Evolutionary conservation across 805 yeast species (phyloP).

Genomic region (Maudiozyma saulgeensis): DNA sequence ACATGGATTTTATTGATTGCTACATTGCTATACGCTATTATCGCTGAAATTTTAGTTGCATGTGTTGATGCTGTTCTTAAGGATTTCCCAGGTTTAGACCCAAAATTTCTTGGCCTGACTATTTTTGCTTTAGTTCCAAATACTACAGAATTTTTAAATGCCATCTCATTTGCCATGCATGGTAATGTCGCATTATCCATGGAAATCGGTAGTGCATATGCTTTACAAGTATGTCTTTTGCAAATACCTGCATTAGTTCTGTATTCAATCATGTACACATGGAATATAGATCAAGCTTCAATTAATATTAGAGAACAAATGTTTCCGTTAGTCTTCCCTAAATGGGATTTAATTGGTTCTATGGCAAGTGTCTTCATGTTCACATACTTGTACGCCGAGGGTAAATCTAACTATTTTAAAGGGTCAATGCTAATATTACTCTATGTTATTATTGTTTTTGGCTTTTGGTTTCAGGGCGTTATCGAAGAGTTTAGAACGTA

Average conservation of each 20-base stretch:
- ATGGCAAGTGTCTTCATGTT: slow-evolving; percentile 79
- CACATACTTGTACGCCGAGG: slow-evolving; percentile 92
- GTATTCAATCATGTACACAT: slow-evolving; percentile 49
- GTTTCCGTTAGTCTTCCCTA: slow-evolving; percentile 81
- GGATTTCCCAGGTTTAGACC: slow-evolving; percentile 64
- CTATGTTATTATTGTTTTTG: slow-evolving; percentile 65
- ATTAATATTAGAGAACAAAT: slow-evolving; percentile 27
- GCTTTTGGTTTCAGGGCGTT: slow-evolving; percentile 57
- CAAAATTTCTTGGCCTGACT: slow-evolving; percentile 86
- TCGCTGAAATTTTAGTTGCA: slow-evolving; percentile 89
- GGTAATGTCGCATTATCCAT: slow-evolving; percentile 94
- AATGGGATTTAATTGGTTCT: slow-evolving; percentile 88
- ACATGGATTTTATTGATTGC: slow-evolving; percentile 74
- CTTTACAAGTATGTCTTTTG: slow-evolving; percentile 84
- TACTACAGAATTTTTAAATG: slow-evolving; percentile 93
- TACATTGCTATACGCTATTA: slow-evolving; percentile 78
- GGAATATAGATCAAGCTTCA: slow-evolving; percentile 25
- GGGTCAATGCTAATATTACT: slow-evolving; percentile 79
- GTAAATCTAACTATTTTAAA: slow-evolving; percentile 91
- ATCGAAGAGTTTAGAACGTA: slow-evolving; percentile 8
- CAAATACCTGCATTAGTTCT: slow-evolving; percentile 88
- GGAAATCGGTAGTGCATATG: slow-evolving; percentile 98
- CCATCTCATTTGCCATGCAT: slow-evolving; percentile 90
- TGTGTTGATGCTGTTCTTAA: slow-evolving; percentile 82
- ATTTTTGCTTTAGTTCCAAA: slow-evolving; percentile 94